Conservation (phyloP, 208 protist species). For the Tetramitus jugosus region DNA sequence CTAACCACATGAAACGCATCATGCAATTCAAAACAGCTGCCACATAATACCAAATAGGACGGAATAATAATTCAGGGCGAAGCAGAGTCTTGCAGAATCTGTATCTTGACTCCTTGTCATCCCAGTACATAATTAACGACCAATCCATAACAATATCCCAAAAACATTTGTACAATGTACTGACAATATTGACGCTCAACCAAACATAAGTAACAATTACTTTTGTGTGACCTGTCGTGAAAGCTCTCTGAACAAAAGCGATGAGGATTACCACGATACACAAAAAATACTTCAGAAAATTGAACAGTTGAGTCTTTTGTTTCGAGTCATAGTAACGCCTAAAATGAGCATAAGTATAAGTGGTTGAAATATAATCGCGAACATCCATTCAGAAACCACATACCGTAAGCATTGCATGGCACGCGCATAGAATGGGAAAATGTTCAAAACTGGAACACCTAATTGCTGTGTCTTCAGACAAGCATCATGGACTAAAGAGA, state of each 20-base stretch:
- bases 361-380: too few species aligned
- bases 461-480: too few species aligned
- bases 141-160: constrained; percentile 22
- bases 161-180: background rate
- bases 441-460: constrained; percentile 25
- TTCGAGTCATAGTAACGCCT: constrained; percentile 38
- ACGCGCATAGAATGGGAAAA: constrained; percentile 36
- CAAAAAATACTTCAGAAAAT: constrained; percentile 43
- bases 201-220: background rate
- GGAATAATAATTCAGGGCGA: background rate
- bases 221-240: background rate
- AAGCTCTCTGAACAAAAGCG: constrained; percentile 10
- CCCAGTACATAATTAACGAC: constrained; percentile 12
- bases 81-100: background rate
- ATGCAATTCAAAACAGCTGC: background rate
- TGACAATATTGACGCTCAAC: background rate
- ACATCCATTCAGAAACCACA: too few species aligned
- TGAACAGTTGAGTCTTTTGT: constrained; percentile 33
- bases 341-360: too few species aligned
- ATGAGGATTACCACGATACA: constrained; percentile 37
- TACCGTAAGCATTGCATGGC: constrained; percentile 53
- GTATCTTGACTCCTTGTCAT: too few species aligned
- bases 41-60: background rate
- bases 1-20: background rate
- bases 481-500: too few species aligned